These are phyloP conservation scores for Malus asiatica DNA, from an alignment of 306 rosid species.

Conservation along the genomic window DNA sequence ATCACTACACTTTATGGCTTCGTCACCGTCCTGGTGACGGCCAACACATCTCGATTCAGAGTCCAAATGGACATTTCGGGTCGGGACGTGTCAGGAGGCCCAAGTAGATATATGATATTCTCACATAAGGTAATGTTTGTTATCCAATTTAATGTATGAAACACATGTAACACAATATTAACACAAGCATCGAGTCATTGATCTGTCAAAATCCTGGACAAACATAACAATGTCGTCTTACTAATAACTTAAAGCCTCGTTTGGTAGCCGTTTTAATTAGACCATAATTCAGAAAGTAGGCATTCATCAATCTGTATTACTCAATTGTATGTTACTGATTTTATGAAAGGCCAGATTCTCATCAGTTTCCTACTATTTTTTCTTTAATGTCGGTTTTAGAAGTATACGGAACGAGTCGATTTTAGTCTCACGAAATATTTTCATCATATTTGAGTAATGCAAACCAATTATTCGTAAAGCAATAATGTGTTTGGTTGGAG, in stretches of 20 bases:
- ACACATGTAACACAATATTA: background rate
- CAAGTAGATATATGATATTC: background rate
- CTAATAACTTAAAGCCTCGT: background rate
- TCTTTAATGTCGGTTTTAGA: background rate
- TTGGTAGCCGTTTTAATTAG: background rate
- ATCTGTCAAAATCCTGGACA: background rate
- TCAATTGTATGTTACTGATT: background rate
- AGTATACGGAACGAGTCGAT: background rate
- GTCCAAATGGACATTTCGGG: too few species aligned
- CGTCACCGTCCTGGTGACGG: too few species aligned
- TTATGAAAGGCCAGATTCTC: too few species aligned
- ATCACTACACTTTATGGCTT: too few species aligned
- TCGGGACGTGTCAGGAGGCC: background rate
- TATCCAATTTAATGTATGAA: background rate
- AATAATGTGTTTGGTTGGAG: background rate
- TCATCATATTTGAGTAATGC: background rate
- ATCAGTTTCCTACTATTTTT: background rate
- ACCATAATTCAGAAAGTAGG: slow-evolving; percentile 4
- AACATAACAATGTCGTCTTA: background rate
- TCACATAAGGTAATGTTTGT: background rate
- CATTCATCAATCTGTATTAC: background rate
- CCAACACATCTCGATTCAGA: too few species aligned
- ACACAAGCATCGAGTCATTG: too few species aligned
- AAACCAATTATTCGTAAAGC: background rate
- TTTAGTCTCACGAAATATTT: background rate